Evolutionary conservation across 208 protist genomes (phyloP), one percentile per base, ranked within the genome.

Genomic region (Trypanosoma rangeli): DNA sequence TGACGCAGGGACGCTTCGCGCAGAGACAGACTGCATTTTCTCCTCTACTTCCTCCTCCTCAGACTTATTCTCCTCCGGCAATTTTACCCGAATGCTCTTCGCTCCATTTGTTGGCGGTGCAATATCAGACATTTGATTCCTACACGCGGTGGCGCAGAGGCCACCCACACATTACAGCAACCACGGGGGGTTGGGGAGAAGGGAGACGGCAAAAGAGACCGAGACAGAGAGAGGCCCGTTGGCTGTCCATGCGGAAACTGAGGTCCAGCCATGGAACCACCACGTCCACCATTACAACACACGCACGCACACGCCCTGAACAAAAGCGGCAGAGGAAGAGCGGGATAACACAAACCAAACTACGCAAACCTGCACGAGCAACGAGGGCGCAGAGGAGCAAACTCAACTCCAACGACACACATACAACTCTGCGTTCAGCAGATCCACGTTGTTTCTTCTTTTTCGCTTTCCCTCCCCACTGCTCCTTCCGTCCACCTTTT

Each of bases 281-380:
- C 3, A 18, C 42, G 8, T 10, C 42, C 8, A 46, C 5, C 15
- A 46, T 20, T 18, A 46, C 42, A 18, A 18, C 42, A 46, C 8
- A 46, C 8, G 13, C 42, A 16, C 8, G 1, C 42, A 16, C 42
- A 46, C 42, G 42, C 42, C 5, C 20, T 1, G 59, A 10, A 29
- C 53, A 16, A 39, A 35, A 37, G 8, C 52, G 24, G 55, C 55
- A 50, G 57, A 54, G 9, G 33, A 48, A 69, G 59, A 44, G 20
- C 9, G 22, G 7, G 1, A 53, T 4, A 53, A 5, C 20, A 3
- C 16, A 53, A 24, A 24, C 7, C 9, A 53, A 53, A 53, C 49
- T 24, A 26, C 1, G 49, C 49, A 26, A 53, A 24, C 49, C 5
- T 53, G 18, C 49, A 26, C 9, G 49, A 3, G 24, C 9, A 8